Percentiles rank a stretch among this genome's conserved stretches.
Evolutionary conservation across 179 eudicot species (phyloP).

Genomic region (Nepenthes alata): DNA sequence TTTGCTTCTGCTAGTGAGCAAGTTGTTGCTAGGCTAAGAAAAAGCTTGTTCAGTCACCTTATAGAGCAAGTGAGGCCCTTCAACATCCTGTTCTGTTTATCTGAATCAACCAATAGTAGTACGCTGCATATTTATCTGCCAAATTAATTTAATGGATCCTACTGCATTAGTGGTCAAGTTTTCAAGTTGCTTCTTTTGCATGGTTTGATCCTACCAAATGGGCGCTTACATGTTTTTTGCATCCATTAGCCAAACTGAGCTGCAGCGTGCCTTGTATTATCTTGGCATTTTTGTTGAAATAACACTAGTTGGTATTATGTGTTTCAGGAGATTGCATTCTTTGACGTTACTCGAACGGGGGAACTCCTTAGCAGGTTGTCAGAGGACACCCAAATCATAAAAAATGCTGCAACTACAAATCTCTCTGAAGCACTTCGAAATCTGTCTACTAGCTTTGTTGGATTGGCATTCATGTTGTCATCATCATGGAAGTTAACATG

Average conservation of each 20-base stretch:
- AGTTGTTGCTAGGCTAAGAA: conserved; percentile 81
- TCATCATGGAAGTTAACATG: conserved; percentile 91
- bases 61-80: conserved; percentile 41
- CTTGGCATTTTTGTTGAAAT: neutral
- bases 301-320: neutral
- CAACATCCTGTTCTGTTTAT: neutral
- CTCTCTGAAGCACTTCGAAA: conserved; percentile 80
- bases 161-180: no score
- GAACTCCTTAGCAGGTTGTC: conserved; percentile 82
- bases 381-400: conserved; percentile 87
- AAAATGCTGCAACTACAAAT: conserved; percentile 92
- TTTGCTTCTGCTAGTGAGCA: conserved; percentile 82
- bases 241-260: no score
- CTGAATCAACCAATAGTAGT: no score
- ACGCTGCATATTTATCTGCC: no score
- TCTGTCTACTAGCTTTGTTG: conserved; percentile 57
- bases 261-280: no score
- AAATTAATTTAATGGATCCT: no score
- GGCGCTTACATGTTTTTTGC: no score
- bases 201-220: no score
- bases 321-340: conserved; percentile 80
- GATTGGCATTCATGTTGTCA: conserved; percentile 75
- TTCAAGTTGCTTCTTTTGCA: no score
- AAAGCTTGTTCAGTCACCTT: conserved; percentile 65
- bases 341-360: conserved; percentile 83